Evolutionary conservation across 306 rosid genomes (phyloP).

Genomic region (Lotus japonicus): DNA sequence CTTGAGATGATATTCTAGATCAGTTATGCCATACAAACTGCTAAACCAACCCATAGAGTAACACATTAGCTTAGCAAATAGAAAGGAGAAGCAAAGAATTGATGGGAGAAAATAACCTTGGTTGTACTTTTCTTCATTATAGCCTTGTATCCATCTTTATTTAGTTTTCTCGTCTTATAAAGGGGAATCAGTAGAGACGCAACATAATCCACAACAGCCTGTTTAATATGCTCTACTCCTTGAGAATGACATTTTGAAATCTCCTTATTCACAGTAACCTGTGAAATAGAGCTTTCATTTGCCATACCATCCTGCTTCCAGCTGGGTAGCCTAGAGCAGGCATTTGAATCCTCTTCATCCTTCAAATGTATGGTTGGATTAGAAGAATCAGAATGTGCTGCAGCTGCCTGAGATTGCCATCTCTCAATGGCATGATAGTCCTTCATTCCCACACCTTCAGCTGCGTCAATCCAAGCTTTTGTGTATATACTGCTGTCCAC

Average conservation of each 20-base stretch:
- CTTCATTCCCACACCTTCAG: constrained; percentile 73
- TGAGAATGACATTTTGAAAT: constrained; percentile 52
- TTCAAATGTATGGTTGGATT: constrained; percentile 40
- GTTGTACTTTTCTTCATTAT: constrained; percentile 99
- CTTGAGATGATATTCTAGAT: constrained; percentile 5
- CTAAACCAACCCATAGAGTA: constrained; percentile 4
- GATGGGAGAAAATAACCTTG: constrained; percentile 49
- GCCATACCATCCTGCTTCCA: constrained; percentile 49
- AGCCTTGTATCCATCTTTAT: constrained; percentile 93
- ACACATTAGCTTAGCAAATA: neutral
- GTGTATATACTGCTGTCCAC: constrained; percentile 84
- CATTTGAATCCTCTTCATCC: constrained; percentile 94
- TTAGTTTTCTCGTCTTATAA: constrained; percentile 90
- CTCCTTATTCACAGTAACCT: constrained; percentile 84
- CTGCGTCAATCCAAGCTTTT: constrained; percentile 97
- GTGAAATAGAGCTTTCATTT: constrained; percentile 90
- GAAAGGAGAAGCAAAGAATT: neutral
- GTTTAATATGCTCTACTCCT: constrained; percentile 91
- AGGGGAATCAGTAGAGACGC: constrained; percentile 96
- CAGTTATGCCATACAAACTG: constrained; percentile 9
- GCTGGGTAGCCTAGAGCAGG: constrained; percentile 58
- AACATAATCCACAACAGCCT: constrained; percentile 97
- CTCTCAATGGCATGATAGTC: constrained; percentile 93
- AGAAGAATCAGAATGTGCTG: constrained; percentile 63
- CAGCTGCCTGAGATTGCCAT: constrained; percentile 99